phyloP scores from a whole-genome alignment of 2,329 filamentous ascomycete species.

The Claviceps humidiphila region DNA sequence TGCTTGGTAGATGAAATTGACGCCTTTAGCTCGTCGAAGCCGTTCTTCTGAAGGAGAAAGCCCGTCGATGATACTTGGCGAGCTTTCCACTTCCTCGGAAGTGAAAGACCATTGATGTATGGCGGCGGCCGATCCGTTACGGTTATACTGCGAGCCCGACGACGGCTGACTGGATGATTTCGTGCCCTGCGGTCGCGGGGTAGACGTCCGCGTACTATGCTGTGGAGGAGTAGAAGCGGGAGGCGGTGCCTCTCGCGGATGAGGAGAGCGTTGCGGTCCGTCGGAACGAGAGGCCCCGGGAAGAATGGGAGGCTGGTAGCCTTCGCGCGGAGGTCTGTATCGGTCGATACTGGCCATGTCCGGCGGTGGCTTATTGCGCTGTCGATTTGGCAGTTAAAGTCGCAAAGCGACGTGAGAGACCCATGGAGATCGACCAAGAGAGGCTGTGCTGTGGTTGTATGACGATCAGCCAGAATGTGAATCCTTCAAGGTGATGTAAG shows the following conservation, averaged over 20 bases:
- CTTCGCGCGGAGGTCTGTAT: conserved; percentile 43
- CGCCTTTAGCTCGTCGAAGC: conserved; percentile 71
- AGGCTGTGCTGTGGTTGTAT: not conserved
- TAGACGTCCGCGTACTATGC: conserved; percentile 40
- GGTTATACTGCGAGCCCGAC: conserved; percentile 23
- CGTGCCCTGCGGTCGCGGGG: conserved; percentile 35
- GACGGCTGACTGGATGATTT: conserved; percentile 30
- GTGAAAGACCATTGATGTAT: conserved; percentile 79
- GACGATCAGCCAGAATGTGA: not conserved
- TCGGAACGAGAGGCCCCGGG: conserved; percentile 26
- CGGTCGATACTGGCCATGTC: conserved; percentile 47
- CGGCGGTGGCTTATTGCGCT: conserved; percentile 10
- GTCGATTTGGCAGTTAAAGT: conserved; percentile 13
- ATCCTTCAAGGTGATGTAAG: not conserved
- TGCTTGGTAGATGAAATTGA: conserved; percentile 93
- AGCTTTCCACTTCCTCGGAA: conserved; percentile 65
- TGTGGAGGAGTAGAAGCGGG: conserved; percentile 48
- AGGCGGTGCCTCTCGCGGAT: conserved; percentile 43
- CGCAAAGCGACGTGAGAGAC: conserved; percentile 8
- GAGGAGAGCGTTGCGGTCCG: conserved; percentile 36
- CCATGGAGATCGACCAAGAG: conserved; percentile 13
- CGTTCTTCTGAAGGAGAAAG: conserved; percentile 66
- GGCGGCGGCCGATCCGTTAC: conserved; percentile 22
- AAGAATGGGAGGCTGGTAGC: conserved; percentile 40
- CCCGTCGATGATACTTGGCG: conserved; percentile 75